Base-by-base conservation (phyloP, 2,329 filamentous ascomycete genomes). In the Sarocladium strictum region DNA sequence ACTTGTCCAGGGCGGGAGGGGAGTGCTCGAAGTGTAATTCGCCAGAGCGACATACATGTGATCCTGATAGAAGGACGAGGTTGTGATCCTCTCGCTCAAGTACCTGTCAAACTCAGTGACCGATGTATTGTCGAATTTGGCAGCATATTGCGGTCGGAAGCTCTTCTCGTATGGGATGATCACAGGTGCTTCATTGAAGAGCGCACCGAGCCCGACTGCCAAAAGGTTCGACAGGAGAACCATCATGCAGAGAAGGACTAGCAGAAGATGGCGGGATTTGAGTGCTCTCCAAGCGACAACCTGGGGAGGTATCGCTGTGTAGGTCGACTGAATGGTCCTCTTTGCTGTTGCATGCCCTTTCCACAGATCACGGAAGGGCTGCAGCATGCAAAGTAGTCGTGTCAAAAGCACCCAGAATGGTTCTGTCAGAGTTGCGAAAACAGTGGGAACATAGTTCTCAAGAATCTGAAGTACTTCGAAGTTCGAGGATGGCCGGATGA, bases 321-420 rank as follows among this genome's bases (percentile, higher is more conserved):
- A 86, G 11, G 65, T 69, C 0, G 70, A 63, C 3, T 77, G 62
- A 0, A 80, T 56, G 0, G 78, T 72, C 0, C 68, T 63, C 0
- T 71, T 69, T 0, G 70, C 57, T 1, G 56, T 50, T 0, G 70
- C 66, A 2, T 58, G 61, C 0, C 77, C 74, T 4, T 59, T 56
- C 19, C 70, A 69, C 0, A 85, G 64, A 14, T 79, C 72, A 2
- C 77, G 69, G 17, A 82, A 76, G 0, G 82, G 82, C 27, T 82
- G 76, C 0, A 85, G 57, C 9, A 83, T 61, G 38, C 79, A 83
- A 0, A 83, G 58, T 0, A 78, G 54, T 0, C 81, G 70, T 40
- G 81, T 84, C 0, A 86, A 55, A 0, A 84, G 60, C 0, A 81
- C 65, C 76, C 81, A 83, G 1, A 79, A 70, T 0, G 82, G 81